Base-by-base conservation (phyloP, 768 basidiomycete species). In the Rhizopogon sp. region DNA sequence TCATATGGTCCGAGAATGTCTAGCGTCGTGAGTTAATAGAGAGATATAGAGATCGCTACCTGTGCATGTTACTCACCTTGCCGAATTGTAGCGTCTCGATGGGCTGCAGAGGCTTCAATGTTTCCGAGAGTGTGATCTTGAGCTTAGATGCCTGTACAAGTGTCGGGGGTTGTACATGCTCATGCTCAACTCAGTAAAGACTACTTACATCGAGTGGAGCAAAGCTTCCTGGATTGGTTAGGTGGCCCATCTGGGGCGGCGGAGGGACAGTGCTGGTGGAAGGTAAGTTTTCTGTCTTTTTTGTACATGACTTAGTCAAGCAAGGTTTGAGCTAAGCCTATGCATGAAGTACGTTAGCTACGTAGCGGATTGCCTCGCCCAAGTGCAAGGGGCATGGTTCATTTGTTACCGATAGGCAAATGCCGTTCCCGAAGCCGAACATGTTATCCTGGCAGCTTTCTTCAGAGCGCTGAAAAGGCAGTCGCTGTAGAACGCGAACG, bases 1-100 rank as follows among this genome's bases (percentile, higher is more conserved):
- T 76, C 88, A 93, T 93, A 67, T 93, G 88, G 70, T 93, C 89
- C 4, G 82, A 83, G 65, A 80, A 76, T n/a, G 73, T 70, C 84
- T 86, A 57, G 11, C 17, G 22, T 33, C 8, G 37, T 16, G 33
- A 8, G 13, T 43, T 17, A 6, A 22, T 40, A 39, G 28, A 28
- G n/a, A 28, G 51, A 13, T 31, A 17, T 41, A 58, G 43, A 60
- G 50, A 20, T 22, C 29, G 45, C 42, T 51, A 25, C 13, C n/a
- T 3, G 10, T 46, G 42, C 25, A 7, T 2, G 10, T 39, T 14
- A 66, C 74, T 55, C 58, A 82, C 86, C 71, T 77, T 70, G 16
- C 88, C 87, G 47, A 88, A 89, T 1, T 64, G 65, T 39, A 87
- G 66, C 7, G 72, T 67, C 35, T 81, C 76, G 0, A 76, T 68